A percentile compares a stretch with the other conserved stretches of the same genome.
Conservation (phyloP, 176 grass and related monocot genomes). For the Alopecurus myosuroides region DNA sequence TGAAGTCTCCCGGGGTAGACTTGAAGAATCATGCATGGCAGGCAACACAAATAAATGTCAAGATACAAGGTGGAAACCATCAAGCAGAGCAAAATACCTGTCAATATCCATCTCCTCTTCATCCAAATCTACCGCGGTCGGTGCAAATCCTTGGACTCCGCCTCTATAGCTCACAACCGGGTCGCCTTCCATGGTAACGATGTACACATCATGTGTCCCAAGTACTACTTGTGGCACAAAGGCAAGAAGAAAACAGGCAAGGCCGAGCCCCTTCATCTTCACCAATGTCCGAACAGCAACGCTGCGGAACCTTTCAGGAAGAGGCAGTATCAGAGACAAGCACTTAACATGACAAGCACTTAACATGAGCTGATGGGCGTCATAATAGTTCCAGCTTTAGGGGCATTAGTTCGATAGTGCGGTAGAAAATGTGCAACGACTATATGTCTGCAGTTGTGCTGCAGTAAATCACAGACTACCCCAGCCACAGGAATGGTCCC, state of each 20-base stretch:
- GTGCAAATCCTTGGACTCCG: conserved; percentile 62
- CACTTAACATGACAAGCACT: not conserved
- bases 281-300: not conserved
- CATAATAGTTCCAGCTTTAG: not conserved
- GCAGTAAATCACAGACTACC: not conserved
- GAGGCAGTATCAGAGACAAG: not conserved
- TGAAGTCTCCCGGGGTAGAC: not conserved
- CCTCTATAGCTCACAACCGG: conserved; percentile 83
- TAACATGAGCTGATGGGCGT: not conserved
- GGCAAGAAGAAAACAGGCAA: conserved; percentile 45
- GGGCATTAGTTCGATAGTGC: not conserved
- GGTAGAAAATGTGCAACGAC: not conserved
- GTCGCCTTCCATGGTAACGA: conserved; percentile 84
- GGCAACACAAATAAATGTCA: not conserved
- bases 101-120: conserved; percentile 79
- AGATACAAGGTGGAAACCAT: not conserved
- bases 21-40: not conserved
- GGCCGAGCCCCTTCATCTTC: conserved; percentile 50
- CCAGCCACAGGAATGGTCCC: not conserved
- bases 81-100: conserved; percentile 36
- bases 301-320: not conserved
- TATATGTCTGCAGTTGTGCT: not conserved
- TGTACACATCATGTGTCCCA: conserved; percentile 82
- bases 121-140: conserved; percentile 58
- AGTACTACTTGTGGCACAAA: conserved; percentile 42